Evolutionary conservation across 1,139 yeast genomes (phyloP).

Genomic region (Hemisphaericaspora subhashii): DNA sequence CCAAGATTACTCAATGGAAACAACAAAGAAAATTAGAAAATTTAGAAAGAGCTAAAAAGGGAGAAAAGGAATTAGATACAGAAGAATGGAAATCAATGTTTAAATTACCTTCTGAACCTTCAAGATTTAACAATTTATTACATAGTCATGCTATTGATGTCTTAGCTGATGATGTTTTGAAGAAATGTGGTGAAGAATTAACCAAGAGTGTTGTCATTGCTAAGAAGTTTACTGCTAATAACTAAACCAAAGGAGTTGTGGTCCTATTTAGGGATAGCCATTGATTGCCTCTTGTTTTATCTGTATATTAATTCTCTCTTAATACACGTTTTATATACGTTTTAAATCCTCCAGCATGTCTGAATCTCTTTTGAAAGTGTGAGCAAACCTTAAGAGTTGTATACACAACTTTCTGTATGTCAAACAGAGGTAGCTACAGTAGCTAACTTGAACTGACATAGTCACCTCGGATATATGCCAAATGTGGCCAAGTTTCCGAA

Average conservation of each 20-base stretch:
- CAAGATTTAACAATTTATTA: slow-evolving; percentile 72
- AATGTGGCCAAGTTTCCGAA: too few species aligned
- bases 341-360: too few species aligned
- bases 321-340: background rate
- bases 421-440: too few species aligned
- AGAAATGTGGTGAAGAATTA: slow-evolving; percentile 62
- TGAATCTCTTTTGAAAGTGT: too few species aligned
- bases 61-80: slow-evolving; percentile 57
- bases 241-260: background rate
- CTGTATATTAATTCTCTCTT: background rate
- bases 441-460: too few species aligned
- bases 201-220: slow-evolving; percentile 61
- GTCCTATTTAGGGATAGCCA: background rate
- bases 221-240: slow-evolving; percentile 37
- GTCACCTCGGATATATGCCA: too few species aligned
- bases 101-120: slow-evolving; percentile 74
- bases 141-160: slow-evolving; percentile 69
- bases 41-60: slow-evolving; percentile 55
- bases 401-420: too few species aligned
- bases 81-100: slow-evolving; percentile 68
- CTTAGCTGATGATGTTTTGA: slow-evolving; percentile 65
- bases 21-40: slow-evolving; percentile 71
- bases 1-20: slow-evolving; percentile 75
- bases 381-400: too few species aligned
- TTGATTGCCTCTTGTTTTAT: too few species aligned